Percentiles rank a stretch among this genome's conserved stretches.
These are phyloP conservation scores for Solanum corneliomulleri DNA, from an alignment of 257 asterid genomes.

Conservation along the genomic window DNA sequence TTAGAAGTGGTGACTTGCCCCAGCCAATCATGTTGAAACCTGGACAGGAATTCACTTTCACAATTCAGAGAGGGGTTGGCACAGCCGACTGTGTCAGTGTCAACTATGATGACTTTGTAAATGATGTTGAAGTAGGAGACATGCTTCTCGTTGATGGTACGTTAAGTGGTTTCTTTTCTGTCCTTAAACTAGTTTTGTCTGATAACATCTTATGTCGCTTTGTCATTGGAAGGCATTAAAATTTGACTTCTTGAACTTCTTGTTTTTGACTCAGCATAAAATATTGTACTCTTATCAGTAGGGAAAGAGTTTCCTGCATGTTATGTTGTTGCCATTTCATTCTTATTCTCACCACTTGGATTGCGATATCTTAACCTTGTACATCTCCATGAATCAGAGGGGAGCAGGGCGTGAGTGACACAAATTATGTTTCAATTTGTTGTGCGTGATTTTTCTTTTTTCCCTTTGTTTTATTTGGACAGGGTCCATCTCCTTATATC, in stretches of 20 bases:
- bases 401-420: not conserved
- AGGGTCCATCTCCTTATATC: slow-evolving; percentile 59
- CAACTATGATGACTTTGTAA: slow-evolving; percentile 96
- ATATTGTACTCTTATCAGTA: not conserved
- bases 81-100: slow-evolving; percentile 86
- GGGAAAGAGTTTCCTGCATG: not conserved
- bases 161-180: not conserved
- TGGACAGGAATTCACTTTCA: slow-evolving; percentile 95
- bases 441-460: slow-evolving; percentile 15
- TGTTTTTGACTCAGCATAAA: not conserved
- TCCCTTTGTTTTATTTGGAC: slow-evolving; percentile 66
- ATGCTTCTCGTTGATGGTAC: slow-evolving; percentile 98
- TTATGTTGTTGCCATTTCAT: not conserved
- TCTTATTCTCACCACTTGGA: not conserved
- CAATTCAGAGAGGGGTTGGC: slow-evolving; percentile 94
- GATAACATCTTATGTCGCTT: not conserved
- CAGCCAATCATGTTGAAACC: slow-evolving; percentile 64
- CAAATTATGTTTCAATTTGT: not conserved
- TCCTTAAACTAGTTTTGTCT: not conserved
- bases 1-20: slow-evolving; percentile 97
- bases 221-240: not conserved
- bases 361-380: not conserved
- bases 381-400: not conserved
- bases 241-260: not conserved
- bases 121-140: slow-evolving; percentile 91